Conservation (phyloP, 2,329 filamentous ascomycete species). For the Cladosporium cucumerinum region DNA sequence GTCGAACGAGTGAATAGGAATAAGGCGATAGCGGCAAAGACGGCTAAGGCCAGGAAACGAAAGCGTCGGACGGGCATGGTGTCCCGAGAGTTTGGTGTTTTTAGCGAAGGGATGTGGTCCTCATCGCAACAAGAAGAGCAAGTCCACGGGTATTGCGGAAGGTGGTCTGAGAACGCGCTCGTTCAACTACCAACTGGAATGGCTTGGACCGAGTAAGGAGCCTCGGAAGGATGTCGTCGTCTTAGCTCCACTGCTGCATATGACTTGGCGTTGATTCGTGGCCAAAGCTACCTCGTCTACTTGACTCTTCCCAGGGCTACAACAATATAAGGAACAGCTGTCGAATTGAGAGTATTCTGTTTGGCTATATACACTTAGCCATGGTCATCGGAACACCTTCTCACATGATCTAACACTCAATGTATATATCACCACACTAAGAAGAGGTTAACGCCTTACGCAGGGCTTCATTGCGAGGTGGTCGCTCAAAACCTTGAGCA, state of each 20-base stretch:
- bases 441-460: neutral
- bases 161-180: slow-evolving; percentile 6
- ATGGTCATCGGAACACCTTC: neutral
- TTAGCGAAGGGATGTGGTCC: neutral
- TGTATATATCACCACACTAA: neutral
- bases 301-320: neutral
- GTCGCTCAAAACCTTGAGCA: neutral
- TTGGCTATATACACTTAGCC: neutral
- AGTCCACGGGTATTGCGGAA: neutral
- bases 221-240: slow-evolving; percentile 2
- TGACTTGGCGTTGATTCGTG: slow-evolving; percentile 5
- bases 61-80: slow-evolving; percentile 27
- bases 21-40: slow-evolving; percentile 26
- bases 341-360: neutral
- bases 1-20: slow-evolving; percentile 26
- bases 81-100: neutral
- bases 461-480: neutral
- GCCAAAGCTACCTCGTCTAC: neutral
- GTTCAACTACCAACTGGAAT: slow-evolving; percentile 8
- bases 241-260: slow-evolving; percentile 5
- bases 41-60: slow-evolving; percentile 25
- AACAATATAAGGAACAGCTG: neutral
- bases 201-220: slow-evolving; percentile 10
- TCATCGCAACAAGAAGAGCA: slow-evolving; percentile 10
- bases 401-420: neutral